Evolutionary conservation across 1,139 yeast genomes (phyloP).

Genomic region (Geotrichum candidum): DNA sequence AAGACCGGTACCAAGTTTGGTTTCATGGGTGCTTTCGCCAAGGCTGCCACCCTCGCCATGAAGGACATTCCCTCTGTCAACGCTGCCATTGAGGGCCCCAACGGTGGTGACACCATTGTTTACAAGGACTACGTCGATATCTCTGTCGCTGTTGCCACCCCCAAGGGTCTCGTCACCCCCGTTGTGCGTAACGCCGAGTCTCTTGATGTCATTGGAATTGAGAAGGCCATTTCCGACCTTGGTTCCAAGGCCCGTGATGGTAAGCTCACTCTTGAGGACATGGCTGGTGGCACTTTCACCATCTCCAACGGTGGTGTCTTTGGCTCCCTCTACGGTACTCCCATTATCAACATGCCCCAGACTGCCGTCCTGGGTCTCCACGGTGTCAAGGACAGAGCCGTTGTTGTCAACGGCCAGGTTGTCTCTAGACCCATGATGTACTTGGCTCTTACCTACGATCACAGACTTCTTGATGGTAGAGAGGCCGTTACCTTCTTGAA

Average conservation of each 20-base stretch:
- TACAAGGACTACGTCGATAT: conserved; percentile 95
- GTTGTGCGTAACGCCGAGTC: conserved; percentile 97
- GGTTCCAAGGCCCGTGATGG: conserved; percentile 97
- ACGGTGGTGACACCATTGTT: conserved; percentile 81
- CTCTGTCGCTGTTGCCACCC: conserved; percentile 97
- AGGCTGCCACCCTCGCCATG: conserved; percentile 89
- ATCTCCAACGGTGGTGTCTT: conserved; percentile 99
- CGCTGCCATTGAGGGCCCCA: conserved; percentile 75
- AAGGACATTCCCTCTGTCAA: conserved; percentile 94
- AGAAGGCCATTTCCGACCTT: conserved; percentile 71
- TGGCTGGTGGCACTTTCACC: conserved; percentile 99
- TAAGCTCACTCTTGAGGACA: conserved; percentile 92
- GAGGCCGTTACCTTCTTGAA: conserved; percentile 97
- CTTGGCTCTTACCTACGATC: conserved; percentile 96
- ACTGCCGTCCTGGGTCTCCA: conserved; percentile 97
- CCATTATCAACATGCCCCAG: conserved; percentile 97
- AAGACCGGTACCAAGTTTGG: conserved; percentile 94
- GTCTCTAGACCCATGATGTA: conserved; percentile 99
- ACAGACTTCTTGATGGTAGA: conserved; percentile 96
- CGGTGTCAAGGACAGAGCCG: conserved; percentile 97
- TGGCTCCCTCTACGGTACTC: conserved; percentile 97
- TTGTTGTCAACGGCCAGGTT: conserved; percentile 90
- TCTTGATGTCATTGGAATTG: conserved; percentile 80
- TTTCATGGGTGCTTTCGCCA: conserved; percentile 97
- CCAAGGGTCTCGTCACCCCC: conserved; percentile 98